Percentiles rank a stretch among this genome's conserved stretches.
phyloP scores from a whole-genome alignment of 2,329 filamentous ascomycete genomes.

The Apiospora koreana region DNA sequence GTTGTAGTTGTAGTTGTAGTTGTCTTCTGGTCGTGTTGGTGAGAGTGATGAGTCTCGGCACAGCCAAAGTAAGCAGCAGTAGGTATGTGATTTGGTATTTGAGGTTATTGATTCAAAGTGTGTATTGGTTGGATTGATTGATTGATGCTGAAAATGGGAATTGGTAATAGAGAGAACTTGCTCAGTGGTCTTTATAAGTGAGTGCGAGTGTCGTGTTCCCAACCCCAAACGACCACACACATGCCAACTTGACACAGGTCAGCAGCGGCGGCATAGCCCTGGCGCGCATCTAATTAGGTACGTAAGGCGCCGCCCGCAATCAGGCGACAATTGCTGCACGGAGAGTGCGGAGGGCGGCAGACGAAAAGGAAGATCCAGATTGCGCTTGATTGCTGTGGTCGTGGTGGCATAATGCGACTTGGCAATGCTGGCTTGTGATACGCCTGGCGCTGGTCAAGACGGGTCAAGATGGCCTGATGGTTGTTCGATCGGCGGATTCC shows the following conservation, averaged over 20 bases:
- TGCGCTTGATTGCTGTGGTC: conserved; percentile 7
- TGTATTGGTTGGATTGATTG: neutral
- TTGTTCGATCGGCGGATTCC: conserved; percentile 16
- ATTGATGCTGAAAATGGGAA: neutral
- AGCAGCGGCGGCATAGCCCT: neutral
- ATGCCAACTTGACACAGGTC: neutral
- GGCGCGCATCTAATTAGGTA: neutral
- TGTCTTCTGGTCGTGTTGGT: neutral
- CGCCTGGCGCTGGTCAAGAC: neutral
- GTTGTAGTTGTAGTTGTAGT: neutral
- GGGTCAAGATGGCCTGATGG: conserved; percentile 15
- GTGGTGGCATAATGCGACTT: neutral
- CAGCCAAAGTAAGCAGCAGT: neutral
- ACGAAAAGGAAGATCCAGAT: conserved; percentile 8
- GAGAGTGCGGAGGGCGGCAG: neutral
- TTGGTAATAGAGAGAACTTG: neutral
- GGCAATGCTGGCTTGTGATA: conserved; percentile 6
- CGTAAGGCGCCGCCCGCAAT: neutral
- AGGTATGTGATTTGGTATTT: neutral
- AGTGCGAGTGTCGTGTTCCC: neutral
- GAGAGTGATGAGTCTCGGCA: neutral
- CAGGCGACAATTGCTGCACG: conserved; percentile 1
- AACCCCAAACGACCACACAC: neutral
- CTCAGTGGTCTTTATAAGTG: neutral
- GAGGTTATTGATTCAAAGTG: neutral